Evolutionary conservation across 192 early-diverging fungal genomes (phyloP).

Genomic region (Entrophospora sp.): DNA sequence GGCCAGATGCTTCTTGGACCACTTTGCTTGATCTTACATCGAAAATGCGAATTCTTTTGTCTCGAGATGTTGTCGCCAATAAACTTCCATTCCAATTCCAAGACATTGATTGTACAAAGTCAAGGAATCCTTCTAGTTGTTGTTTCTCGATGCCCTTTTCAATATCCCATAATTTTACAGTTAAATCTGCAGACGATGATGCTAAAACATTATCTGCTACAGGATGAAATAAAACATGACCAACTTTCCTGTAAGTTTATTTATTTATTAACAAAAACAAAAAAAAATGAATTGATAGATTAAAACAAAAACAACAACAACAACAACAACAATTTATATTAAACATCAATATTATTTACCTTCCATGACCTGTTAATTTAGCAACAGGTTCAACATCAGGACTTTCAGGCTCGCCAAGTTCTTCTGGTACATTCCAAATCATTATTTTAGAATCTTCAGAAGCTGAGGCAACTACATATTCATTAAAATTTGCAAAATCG

Average conservation of each 20-base stretch:
- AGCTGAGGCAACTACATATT: conserved; percentile 85
- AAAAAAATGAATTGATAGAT: neutral
- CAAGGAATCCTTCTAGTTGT: conserved; percentile 76
- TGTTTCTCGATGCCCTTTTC: conserved; percentile 63
- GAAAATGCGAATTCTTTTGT: conserved; percentile 92
- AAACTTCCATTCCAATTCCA: conserved; percentile 84
- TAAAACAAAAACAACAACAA: no score
- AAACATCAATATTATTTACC: no score
- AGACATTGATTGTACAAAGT: conserved; percentile 84
- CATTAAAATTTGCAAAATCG: conserved; percentile 97
- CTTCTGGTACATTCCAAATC: conserved; percentile 91
- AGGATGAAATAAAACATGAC: conserved; percentile 98
- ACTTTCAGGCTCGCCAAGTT: conserved; percentile 56
- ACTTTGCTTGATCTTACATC: conserved; percentile 82
- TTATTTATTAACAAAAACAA: neutral
- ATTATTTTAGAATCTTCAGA: conserved; percentile 85
- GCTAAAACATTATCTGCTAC: conserved; percentile 89
- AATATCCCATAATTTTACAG: conserved; percentile 94
- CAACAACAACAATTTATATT: no score
- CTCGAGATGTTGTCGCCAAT: conserved; percentile 87
- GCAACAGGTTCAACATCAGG: conserved; percentile 65
- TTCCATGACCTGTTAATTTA: conserved; percentile 72
- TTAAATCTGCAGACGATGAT: conserved; percentile 79
- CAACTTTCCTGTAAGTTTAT: conserved; percentile 69
- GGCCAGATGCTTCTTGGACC: conserved; percentile 71